These are phyloP conservation scores for Trypanosoma caninum DNA, from an alignment of 208 protist genomes.

Conservation along the genomic window DNA sequence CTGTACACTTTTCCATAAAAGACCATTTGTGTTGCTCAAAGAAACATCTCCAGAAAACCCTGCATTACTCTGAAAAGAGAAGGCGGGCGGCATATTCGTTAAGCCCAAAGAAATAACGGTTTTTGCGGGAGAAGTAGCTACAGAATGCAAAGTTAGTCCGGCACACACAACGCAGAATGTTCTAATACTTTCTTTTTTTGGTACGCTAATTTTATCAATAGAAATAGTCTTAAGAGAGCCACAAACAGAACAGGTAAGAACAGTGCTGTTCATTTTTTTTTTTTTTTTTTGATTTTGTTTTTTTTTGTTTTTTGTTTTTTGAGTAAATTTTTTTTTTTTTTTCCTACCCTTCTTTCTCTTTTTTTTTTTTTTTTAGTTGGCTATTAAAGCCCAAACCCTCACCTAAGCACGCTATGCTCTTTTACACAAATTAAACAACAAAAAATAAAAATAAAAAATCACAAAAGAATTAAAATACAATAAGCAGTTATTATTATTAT, in stretches of 20 bases:
- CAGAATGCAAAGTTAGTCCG: slow-evolving; percentile 5
- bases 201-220: background rate
- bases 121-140: background rate
- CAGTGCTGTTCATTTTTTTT: slow-evolving; percentile 9
- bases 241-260: slow-evolving; percentile 15
- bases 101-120: background rate
- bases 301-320: too few relatives aligned
- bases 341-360: background rate
- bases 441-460: slow-evolving; percentile 6
- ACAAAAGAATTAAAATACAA: background rate
- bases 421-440: slow-evolving; percentile 14
- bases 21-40: background rate
- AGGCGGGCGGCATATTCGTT: background rate
- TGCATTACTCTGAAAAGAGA: background rate
- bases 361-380: background rate
- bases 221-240: slow-evolving; percentile 7
- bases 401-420: background rate
- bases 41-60: background rate
- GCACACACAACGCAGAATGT: slow-evolving; percentile 18
- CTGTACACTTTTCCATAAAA: slow-evolving; percentile 13
- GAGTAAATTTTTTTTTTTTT: slow-evolving; percentile 8
- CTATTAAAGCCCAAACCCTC: background rate
- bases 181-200: slow-evolving; percentile 1
- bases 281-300: too few relatives aligned
- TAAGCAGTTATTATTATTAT: background rate